Conservation (phyloP, 148 eudicot species). For the Rhododendron griersonianum region DNA sequence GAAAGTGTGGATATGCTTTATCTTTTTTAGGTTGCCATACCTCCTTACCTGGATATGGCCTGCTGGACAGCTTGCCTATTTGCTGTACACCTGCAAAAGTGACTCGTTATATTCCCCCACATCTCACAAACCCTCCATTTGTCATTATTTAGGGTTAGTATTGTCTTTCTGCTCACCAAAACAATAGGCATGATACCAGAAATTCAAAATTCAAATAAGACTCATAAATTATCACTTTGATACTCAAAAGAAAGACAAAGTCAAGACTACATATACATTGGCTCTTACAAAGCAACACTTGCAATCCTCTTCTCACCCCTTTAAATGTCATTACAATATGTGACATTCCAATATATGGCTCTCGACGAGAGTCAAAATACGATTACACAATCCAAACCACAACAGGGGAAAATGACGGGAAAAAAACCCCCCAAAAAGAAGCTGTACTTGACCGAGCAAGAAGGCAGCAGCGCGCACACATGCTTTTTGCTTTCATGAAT, state of each 20-base stretch:
- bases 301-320: conserved; percentile 5
- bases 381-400: conserved; percentile 16
- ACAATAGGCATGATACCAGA: neutral
- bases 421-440: neutral
- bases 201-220: neutral
- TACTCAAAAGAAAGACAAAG: conserved; percentile 3
- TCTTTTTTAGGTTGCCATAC: neutral
- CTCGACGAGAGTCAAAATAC: conserved; percentile 15
- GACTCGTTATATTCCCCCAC: neutral
- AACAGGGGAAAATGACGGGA: neutral
- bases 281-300: conserved; percentile 11
- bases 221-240: neutral
- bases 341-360: conserved; percentile 18
- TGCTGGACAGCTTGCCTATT: neutral
- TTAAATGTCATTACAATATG: conserved; percentile 24
- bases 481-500: conserved; percentile 21
- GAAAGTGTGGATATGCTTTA: neutral
- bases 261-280: conserved; percentile 16
- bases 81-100: neutral
- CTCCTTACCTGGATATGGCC: neutral
- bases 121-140: neutral
- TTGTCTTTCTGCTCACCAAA: neutral
- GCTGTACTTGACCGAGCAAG: conserved; percentile 16
- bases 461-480: conserved; percentile 16
- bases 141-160: neutral